A percentile compares a stretch with the other conserved stretches of the same genome.
Conservation (phyloP, 306 rosid species). For the Abrus pulchellus region DNA sequence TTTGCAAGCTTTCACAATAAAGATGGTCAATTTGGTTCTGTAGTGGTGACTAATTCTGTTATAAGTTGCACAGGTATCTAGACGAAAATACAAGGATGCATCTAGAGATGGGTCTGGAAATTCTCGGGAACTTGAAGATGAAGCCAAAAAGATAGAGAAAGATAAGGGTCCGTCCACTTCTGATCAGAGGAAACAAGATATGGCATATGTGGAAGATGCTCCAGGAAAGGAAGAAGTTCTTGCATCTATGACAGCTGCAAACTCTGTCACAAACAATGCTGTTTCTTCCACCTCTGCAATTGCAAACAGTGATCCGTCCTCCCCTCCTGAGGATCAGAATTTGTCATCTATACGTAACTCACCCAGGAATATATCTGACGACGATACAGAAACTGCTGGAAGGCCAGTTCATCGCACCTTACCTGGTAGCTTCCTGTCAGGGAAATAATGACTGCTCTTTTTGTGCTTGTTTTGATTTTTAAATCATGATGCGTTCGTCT, state of each 20-base stretch:
- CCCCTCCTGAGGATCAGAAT: constrained; percentile 78
- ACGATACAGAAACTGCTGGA: constrained; percentile 77
- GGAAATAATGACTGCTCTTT: constrained; percentile 21
- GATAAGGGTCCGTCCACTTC: constrained; percentile 67
- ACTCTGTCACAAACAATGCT: constrained; percentile 61
- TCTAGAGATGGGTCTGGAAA: constrained; percentile 72
- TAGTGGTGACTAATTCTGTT: constrained; percentile 32
- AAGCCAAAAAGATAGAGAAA: constrained; percentile 71
- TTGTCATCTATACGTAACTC: constrained; percentile 69
- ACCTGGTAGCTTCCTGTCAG: constrained; percentile 77
- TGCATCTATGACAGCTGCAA: constrained; percentile 61
- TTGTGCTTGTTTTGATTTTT: constrained; percentile 15
- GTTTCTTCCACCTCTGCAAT: constrained; percentile 64
- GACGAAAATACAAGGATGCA: constrained; percentile 82
- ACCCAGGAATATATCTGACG: constrained; percentile 83
- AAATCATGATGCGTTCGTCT: constrained; percentile 7
- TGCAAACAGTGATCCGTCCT: constrained; percentile 72
- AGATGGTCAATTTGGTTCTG: constrained; percentile 27
- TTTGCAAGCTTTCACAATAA: constrained; percentile 24
- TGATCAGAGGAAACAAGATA: constrained; percentile 77
- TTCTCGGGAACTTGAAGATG: constrained; percentile 80
- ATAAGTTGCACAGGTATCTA: constrained; percentile 64
- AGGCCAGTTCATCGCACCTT: constrained; percentile 87
- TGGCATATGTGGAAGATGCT: constrained; percentile 58
- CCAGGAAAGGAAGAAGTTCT: constrained; percentile 70